Conservation (phyloP, 495 filamentous ascomycete species). For the Neurospora africana region DNA sequence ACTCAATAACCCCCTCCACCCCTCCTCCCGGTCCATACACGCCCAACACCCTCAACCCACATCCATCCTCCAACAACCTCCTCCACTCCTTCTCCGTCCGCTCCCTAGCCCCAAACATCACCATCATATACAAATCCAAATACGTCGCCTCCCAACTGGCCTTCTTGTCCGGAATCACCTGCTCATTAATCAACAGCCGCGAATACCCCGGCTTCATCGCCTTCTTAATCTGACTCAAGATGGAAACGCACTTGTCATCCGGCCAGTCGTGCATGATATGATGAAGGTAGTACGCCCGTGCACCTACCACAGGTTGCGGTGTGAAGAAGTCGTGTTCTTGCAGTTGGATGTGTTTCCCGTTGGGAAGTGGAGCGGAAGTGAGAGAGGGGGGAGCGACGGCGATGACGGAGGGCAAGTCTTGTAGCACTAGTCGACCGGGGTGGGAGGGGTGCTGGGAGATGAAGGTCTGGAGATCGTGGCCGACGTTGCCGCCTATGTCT, state of each 20-base stretch:
- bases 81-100: constrained; percentile 21
- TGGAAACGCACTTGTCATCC: constrained; percentile 26
- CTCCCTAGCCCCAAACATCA: constrained; percentile 13
- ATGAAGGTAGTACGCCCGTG: constrained; percentile 36
- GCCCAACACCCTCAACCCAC: constrained; percentile 29
- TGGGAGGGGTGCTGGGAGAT: constrained; percentile 24
- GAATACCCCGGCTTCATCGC: constrained; percentile 38
- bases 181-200: constrained; percentile 42
- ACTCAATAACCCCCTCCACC: constrained; percentile 34
- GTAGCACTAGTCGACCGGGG: constrained; percentile 36
- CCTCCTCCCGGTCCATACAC: constrained; percentile 25
- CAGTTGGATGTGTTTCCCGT: constrained; percentile 14
- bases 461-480: constrained; percentile 42
- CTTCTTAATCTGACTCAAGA: constrained; percentile 24
- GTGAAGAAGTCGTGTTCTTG: constrained; percentile 29
- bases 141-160: constrained; percentile 35
- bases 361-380: not conserved
- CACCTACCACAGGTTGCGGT: constrained; percentile 34
- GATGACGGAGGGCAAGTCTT: constrained; percentile 36
- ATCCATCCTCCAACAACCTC: constrained; percentile 10
- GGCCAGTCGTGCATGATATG: constrained; percentile 40
- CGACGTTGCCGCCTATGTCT: constrained; percentile 43
- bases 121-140: constrained; percentile 22
- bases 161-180: constrained; percentile 33
- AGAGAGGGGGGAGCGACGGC: constrained; percentile 7